Evolutionary conservation across 2,329 filamentous ascomycete genomes (phyloP).

Genomic region (Mycocentrospora acerina): DNA sequence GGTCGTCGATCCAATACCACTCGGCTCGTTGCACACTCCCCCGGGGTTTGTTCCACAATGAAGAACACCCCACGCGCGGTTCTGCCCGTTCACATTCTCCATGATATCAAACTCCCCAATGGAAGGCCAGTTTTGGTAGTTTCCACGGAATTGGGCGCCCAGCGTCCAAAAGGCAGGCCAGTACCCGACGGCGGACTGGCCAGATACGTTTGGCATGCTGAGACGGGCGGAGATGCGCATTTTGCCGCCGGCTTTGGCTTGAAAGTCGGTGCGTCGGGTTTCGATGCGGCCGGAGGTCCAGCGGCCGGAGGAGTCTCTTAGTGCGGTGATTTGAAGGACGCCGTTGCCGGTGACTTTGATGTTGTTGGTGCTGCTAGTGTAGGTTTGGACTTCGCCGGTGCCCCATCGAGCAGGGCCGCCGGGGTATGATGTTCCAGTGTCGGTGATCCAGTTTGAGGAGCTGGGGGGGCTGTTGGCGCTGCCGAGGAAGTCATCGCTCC

Average conservation of each 20-base stretch:
- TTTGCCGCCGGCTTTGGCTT: conserved; percentile 2
- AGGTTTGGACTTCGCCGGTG: conserved; percentile 7
- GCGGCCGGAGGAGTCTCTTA: neutral
- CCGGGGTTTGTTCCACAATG: conserved; percentile 6
- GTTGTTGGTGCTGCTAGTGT: conserved; percentile 4
- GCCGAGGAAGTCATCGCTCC: conserved; percentile 9
- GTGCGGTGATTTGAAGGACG: conserved; percentile 6
- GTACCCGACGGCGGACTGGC: conserved; percentile 3
- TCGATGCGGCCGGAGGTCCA: conserved; percentile 11
- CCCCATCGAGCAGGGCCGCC: conserved; percentile 8
- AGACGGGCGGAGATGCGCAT: conserved; percentile 8
- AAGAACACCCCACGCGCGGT: conserved; percentile 4
- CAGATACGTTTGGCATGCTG: conserved; percentile 9
- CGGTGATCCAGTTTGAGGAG: conserved; percentile 7
- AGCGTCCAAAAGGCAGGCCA: conserved; percentile 12
- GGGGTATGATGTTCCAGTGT: conserved; percentile 7
- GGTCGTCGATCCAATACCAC: neutral
- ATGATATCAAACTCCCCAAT: conserved; percentile 9
- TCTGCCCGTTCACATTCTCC: conserved; percentile 8
- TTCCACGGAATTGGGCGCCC: conserved; percentile 6
- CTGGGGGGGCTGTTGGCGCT: conserved; percentile 1
- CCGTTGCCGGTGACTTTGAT: conserved; percentile 5
- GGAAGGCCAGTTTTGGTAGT: conserved; percentile 5
- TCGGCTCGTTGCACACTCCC: conserved; percentile 4
- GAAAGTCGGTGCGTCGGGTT: conserved; percentile 7